Evolutionary conservation across 73 alveolate genomes (phyloP), one percentile per base, ranked within the genome.

Genomic region (Paramecium pentaurelia): DNA sequence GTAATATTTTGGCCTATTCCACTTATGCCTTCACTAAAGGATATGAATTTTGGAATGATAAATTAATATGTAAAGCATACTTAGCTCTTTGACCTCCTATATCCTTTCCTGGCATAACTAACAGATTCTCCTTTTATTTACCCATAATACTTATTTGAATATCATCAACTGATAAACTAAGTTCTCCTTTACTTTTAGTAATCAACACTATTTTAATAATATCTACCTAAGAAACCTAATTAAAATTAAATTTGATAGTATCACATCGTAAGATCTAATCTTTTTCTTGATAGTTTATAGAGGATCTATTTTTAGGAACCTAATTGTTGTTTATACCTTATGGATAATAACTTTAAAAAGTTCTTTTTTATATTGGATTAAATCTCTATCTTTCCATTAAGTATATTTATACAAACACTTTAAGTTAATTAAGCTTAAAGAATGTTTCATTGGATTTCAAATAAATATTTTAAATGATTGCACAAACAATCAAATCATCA

Each of bases 21-120:
- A 80, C 58, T 14, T 80, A 8, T n/a, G 58, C 58, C n/a, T 80
- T 47, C n/a, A 80, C 28, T n/a, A 28, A 40, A 18, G 75, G 71
- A 16, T 73, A 38, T n/a, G 54, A 73, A 73, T 73, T 73, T 73
- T 37, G 10, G 16, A 73, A 73, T 37, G 34, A 37, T 6, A 73
- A 40, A 73, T 73, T 73, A 36, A 73, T 40, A 37, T 73, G 58
- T 36, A 73, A 38, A 36, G 87, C 87, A 32, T 30, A 36, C 30
- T 37, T 73, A 37, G 60, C 58, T 73, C 64, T 73, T 37, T 73
- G 11, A 0, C 37, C 60, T 36, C 60, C 60, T 0, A 11, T 34
- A 12, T 73, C 87, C 40, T 73, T 73, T 22, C 12, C 87, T 36
- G 87, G 87, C 87, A 73, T 73, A 8, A 36, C 34, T 73, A 73